These are phyloP conservation scores for Phanerochaete sordida DNA, from an alignment of 768 basidiomycete species.

Conservation along the genomic window DNA sequence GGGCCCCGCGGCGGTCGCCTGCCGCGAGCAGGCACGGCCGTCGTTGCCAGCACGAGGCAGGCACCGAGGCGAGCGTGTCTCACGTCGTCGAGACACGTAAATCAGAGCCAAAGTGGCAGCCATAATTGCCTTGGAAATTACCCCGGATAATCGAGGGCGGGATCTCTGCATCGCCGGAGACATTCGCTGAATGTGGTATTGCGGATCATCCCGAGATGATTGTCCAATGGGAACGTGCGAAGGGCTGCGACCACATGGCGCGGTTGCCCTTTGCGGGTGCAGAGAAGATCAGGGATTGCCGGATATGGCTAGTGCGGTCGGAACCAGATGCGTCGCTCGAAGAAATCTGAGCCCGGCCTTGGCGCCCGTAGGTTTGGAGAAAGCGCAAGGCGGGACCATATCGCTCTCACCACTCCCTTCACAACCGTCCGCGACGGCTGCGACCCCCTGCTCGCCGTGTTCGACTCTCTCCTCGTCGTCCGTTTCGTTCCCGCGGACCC, in stretches of 20 bases:
- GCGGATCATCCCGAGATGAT: conserved; percentile 1
- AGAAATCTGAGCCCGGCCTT: background rate
- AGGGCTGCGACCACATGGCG: background rate
- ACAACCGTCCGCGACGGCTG: conserved; percentile 5
- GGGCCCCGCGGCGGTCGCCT: too few species aligned
- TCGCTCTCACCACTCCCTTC: background rate
- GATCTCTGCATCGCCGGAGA: background rate
- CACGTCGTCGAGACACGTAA: background rate
- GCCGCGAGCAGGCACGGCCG: too few species aligned
- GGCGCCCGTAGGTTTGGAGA: background rate
- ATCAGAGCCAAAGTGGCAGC: background rate
- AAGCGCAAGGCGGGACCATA: background rate
- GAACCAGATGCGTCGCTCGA: background rate
- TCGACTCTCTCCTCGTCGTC: conserved; percentile 7
- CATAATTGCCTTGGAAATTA: background rate
- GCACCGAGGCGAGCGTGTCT: background rate
- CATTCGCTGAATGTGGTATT: background rate
- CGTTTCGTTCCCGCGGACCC: background rate
- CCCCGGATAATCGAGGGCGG: background rate
- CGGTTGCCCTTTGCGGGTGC: background rate
- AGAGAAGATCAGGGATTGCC: background rate
- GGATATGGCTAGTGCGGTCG: background rate
- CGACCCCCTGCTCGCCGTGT: conserved; percentile 1
- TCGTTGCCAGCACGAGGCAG: too few species aligned
- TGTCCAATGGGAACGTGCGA: background rate